Conservation (phyloP, 768 basidiomycete genomes). For the Hirschioporus abietinus region DNA sequence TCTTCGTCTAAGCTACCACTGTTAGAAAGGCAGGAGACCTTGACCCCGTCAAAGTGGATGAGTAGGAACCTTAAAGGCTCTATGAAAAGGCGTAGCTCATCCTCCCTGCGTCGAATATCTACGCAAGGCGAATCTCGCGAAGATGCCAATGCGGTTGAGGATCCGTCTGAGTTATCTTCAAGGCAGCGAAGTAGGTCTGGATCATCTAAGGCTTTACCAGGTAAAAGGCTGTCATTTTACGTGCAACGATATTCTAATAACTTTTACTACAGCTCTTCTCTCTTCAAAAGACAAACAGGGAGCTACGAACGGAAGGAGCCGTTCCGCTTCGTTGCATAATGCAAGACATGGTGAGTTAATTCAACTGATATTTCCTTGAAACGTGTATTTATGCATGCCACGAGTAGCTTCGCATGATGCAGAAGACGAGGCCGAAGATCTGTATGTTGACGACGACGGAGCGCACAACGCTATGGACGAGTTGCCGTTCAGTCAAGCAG, state of each 20-base stretch:
- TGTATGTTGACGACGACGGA: neutral
- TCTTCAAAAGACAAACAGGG: no score
- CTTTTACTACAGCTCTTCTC: no score
- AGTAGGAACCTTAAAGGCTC: neutral
- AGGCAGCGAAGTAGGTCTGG: neutral
- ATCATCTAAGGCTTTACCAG: neutral
- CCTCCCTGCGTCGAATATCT: neutral
- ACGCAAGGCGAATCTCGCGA: neutral
- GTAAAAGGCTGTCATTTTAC: neutral
- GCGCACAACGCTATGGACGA: neutral
- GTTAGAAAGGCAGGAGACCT: neutral
- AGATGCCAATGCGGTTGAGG: neutral
- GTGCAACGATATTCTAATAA: neutral
- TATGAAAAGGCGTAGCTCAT: neutral
- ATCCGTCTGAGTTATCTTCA: neutral
- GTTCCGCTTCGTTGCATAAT: neutral
- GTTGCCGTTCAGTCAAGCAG: neutral
- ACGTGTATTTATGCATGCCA: neutral
- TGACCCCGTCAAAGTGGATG: neutral
- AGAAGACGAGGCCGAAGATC: neutral
- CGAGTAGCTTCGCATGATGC: neutral
- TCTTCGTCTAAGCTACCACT: neutral
- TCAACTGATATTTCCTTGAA: neutral
- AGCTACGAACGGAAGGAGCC: neutral
- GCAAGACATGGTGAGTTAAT: neutral